Percentiles rank a stretch among this genome's conserved stretches.
Evolutionary conservation across 768 basidiomycete genomes (phyloP).

Genomic region (Tricholoma saponaceum): DNA sequence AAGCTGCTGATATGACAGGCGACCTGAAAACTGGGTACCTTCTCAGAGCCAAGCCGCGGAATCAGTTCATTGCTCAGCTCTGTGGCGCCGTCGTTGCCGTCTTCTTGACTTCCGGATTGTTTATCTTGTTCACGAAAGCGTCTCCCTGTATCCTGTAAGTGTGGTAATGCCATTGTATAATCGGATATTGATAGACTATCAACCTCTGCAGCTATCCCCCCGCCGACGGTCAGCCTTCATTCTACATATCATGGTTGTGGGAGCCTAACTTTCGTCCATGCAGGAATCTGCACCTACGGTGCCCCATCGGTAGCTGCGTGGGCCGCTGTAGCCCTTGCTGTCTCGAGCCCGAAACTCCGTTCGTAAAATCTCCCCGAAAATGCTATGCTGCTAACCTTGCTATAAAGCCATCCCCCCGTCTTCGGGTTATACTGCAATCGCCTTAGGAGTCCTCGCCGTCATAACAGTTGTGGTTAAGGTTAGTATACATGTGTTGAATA

Average conservation of each 20-base stretch:
- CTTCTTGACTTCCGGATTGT: constrained; percentile 55
- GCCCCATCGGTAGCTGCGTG: constrained; percentile 56
- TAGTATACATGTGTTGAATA: neutral
- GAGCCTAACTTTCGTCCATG: neutral
- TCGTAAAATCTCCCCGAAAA: constrained; percentile 6
- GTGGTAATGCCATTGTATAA: neutral
- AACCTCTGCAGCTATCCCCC: constrained; percentile 20
- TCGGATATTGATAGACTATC: neutral
- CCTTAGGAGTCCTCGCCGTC: constrained; percentile 40
- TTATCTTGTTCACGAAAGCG: constrained; percentile 59
- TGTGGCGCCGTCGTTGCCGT: constrained; percentile 55
- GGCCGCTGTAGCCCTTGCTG: constrained; percentile 52
- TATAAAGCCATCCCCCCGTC: constrained; percentile 43
- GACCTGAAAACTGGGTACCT: constrained; percentile 72
- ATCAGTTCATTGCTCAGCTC: constrained; percentile 60
- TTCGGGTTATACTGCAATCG: constrained; percentile 58
- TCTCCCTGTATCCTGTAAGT: constrained; percentile 56
- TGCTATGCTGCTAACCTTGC: neutral
- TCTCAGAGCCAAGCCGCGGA: constrained; percentile 56
- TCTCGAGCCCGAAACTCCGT: constrained; percentile 45
- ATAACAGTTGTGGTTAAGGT: constrained; percentile 41
- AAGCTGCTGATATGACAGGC: constrained; percentile 61
- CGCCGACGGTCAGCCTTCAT: constrained; percentile 12
- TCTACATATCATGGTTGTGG: neutral
- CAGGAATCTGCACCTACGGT: constrained; percentile 42